phyloP scores from a whole-genome alignment of 2,329 filamentous ascomycete genomes.

The Diaporthe aspalathi region DNA sequence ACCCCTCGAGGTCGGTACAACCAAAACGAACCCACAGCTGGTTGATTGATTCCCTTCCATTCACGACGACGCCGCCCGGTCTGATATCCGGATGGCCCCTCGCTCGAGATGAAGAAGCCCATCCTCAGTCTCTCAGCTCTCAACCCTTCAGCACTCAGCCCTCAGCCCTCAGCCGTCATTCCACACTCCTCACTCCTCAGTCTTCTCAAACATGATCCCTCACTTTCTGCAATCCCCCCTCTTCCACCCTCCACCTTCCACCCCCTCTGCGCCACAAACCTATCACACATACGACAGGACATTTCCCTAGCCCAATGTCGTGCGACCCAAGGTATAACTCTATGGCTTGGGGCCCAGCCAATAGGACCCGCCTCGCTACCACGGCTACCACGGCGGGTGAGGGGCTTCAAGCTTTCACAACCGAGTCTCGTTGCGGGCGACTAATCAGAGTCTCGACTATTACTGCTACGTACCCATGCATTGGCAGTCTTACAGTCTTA shows the following conservation, averaged over 20 bases:
- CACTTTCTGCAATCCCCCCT: conserved; percentile 5
- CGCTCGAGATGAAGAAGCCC: background rate
- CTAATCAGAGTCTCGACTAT: conserved; percentile 14
- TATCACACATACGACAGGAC: background rate
- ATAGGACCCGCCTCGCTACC: conserved; percentile 4
- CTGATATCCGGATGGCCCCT: background rate
- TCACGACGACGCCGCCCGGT: background rate
- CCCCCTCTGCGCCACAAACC: conserved; percentile 3
- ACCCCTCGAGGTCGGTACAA: background rate
- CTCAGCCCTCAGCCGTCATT: background rate
- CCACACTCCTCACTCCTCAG: too few relatives aligned
- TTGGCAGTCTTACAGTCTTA: conserved; percentile 26
- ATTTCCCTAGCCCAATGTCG: conserved; percentile 12
- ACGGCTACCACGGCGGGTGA: conserved; percentile 9
- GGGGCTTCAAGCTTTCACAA: conserved; percentile 25
- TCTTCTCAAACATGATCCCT: background rate
- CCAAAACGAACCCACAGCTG: background rate
- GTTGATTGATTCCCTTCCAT: too few relatives aligned
- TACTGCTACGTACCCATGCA: conserved; percentile 25
- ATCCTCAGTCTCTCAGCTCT: too few relatives aligned
- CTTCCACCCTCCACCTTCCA: background rate
- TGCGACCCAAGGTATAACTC: conserved; percentile 25
- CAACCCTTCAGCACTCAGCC: background rate
- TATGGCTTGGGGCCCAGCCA: conserved; percentile 12
- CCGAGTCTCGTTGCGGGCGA: conserved; percentile 12